phyloP scores from a whole-genome alignment of 2,329 filamentous ascomycete genomes.

The Fusarium dlaminii region DNA sequence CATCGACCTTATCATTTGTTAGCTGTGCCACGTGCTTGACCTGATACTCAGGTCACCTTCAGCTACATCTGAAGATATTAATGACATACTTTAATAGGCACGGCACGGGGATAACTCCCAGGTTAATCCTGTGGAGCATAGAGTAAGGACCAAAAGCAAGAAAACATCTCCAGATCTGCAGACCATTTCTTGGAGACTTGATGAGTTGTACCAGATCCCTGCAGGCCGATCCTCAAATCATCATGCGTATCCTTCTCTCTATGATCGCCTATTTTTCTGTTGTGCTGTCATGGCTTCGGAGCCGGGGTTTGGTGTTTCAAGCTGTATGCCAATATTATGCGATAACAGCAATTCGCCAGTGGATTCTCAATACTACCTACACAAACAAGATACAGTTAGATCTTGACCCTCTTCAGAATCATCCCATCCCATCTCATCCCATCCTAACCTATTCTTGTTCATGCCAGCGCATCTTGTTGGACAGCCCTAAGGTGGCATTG shows the following conservation, averaged over 20 bases:
- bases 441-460: constrained; percentile 2
- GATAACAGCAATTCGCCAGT: background rate
- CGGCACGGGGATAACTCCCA: background rate
- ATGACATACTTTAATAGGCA: background rate
- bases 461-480: constrained; percentile 30
- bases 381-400: constrained; percentile 12
- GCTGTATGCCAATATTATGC: constrained; percentile 28
- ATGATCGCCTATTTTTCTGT: constrained; percentile 16
- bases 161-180: constrained; percentile 13
- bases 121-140: background rate
- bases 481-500: constrained; percentile 16
- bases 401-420: constrained; percentile 11
- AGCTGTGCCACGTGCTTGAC: constrained; percentile 23
- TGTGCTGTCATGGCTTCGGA: constrained; percentile 33
- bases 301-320: constrained; percentile 33
- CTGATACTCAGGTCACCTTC: constrained; percentile 23
- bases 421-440: constrained; percentile 21
- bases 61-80: background rate
- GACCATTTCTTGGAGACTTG: background rate
- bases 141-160: background rate
- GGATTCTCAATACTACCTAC: background rate
- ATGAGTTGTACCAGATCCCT: constrained; percentile 23
- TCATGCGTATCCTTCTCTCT: constrained; percentile 18
- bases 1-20: constrained; percentile 13
- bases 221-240: constrained; percentile 26